A percentile compares a stretch with the other conserved stretches of the same genome.
These are phyloP conservation scores for Lactarius pseudohatsudake DNA, from an alignment of 768 basidiomycete species.

Conservation along the genomic window DNA sequence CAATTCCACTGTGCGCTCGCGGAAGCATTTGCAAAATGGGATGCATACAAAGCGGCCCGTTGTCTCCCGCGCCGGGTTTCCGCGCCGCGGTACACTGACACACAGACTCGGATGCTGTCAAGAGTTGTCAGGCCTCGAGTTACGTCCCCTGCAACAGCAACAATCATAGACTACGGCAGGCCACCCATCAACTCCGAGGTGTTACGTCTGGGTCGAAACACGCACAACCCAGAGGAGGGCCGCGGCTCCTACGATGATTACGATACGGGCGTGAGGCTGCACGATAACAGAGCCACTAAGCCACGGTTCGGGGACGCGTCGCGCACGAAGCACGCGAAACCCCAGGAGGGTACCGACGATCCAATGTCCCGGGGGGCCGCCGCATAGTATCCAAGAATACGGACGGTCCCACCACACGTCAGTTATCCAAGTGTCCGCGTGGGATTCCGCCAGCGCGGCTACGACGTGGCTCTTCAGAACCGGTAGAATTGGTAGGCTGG, in stretches of 20 bases:
- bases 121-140: slow-evolving; percentile 26
- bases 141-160: slow-evolving; percentile 15
- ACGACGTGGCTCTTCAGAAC: slow-evolving; percentile 21
- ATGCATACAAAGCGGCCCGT: slow-evolving; percentile 24
- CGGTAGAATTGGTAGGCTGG: slow-evolving; percentile 20
- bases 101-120: slow-evolving; percentile 15
- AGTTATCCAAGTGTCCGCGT: slow-evolving; percentile 26
- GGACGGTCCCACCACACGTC: slow-evolving; percentile 28
- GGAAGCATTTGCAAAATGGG: slow-evolving; percentile 19
- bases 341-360: slow-evolving; percentile 28
- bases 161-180: slow-evolving; percentile 20
- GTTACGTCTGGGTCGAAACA: neutral
- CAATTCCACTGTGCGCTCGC: neutral
- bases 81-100: neutral
- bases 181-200: neutral
- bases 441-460: slow-evolving; percentile 24
- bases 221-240: slow-evolving; percentile 25
- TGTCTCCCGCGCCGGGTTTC: neutral
- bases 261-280: slow-evolving; percentile 21
- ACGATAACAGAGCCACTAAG: slow-evolving; percentile 23
- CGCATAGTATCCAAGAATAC: slow-evolving; percentile 31
- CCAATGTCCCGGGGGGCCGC: slow-evolving; percentile 30
- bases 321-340: slow-evolving; percentile 21
- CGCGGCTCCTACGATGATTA: slow-evolving; percentile 14
- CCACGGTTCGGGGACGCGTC: slow-evolving; percentile 16